Base-by-base conservation (phyloP, 1,284 basidiomycete species). In the Limonomyces culmigenus region DNA sequence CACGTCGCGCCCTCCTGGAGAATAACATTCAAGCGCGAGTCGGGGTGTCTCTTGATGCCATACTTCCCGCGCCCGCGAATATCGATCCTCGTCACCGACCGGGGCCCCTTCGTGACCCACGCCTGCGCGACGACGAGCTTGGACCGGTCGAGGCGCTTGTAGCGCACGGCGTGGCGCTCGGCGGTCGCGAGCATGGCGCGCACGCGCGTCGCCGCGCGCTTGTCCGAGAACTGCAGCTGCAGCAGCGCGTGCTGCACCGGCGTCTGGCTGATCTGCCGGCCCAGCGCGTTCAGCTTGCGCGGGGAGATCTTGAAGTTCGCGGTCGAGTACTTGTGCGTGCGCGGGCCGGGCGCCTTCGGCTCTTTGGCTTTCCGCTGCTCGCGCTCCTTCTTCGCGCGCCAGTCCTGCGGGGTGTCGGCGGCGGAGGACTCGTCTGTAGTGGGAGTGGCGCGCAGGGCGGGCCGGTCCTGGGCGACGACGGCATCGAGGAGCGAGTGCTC, bases 221-320 rank as follows among this genome's bases (percentile, higher is more conserved):
- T 96, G 54, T 91, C 77, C 45, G 79, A 84, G 55, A 96, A 95
- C 52, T 85, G 74, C 83, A 97, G 93, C 52, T 98, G 93, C 36
- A 97, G 60, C 50, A 98, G 92, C 18, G 93, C 92, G 50, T 83
- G 77, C 58, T 96, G 91, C 40, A 93, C 76, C 11, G 89, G 87
- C 47, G 87, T 79, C 12, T 84, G 80, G 6, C 83, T 66, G 45
- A 97, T 87, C 55, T 96, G 87, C 38, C 74, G 66, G 5, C 83
- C 80, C 30, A 98, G 65, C 60, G 80, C 69, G 55, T 93, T 91
- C 37, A 96, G 64, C 57, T 97, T 97, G 39, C 89, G 72, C 44
- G 83, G 86, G 2, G 87, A 92, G 34, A 92, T 89, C 54, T 89
- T 92, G 68, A 96, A 93, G 49, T 74, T 74, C 3, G 80, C 76